These are phyloP conservation scores for Xylaria digitata DNA, from an alignment of 2,329 filamentous ascomycete genomes.

Conservation along the genomic window DNA sequence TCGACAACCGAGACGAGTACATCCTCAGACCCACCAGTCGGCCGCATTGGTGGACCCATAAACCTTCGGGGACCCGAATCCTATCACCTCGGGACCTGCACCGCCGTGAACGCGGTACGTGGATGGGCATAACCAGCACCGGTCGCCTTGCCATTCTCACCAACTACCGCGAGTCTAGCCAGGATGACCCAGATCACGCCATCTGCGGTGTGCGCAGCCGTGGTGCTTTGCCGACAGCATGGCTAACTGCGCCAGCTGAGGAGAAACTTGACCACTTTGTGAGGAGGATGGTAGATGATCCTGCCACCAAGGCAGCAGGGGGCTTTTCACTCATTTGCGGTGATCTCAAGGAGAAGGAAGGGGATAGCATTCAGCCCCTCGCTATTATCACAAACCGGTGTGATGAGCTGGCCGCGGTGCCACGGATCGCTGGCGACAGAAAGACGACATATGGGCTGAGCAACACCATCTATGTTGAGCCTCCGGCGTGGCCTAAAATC, in stretches of 20 bases:
- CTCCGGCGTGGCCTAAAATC: conserved; percentile 71
- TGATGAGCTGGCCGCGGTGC: conserved; percentile 64
- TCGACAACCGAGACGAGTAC: conserved; percentile 83
- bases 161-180: conserved; percentile 70
- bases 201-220: conserved; percentile 67
- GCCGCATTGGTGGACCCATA: conserved; percentile 71
- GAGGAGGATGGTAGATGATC: conserved; percentile 61
- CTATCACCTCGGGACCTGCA: conserved; percentile 72
- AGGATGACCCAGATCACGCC: conserved; percentile 62
- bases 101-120: conserved; percentile 71
- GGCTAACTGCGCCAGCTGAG: conserved; percentile 64
- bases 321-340: conserved; percentile 76
- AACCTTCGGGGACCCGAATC: conserved; percentile 57
- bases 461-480: conserved; percentile 68
- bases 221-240: conserved; percentile 72
- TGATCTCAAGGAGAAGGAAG: conserved; percentile 59
- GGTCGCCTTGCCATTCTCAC: conserved; percentile 73
- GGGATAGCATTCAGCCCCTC: conserved; percentile 58
- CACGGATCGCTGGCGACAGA: conserved; percentile 65
- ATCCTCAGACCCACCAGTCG: conserved; percentile 72
- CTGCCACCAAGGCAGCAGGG: conserved; percentile 69
- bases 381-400: conserved; percentile 73
- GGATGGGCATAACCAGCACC: conserved; percentile 70
- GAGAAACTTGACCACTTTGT: conserved; percentile 64
- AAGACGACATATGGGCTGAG: conserved; percentile 69